Percentiles rank a stretch among this genome's conserved stretches.
These are phyloP conservation scores for Zygosaccharomyces sapae DNA, from an alignment of 1,139 yeast genomes.

Conservation along the genomic window DNA sequence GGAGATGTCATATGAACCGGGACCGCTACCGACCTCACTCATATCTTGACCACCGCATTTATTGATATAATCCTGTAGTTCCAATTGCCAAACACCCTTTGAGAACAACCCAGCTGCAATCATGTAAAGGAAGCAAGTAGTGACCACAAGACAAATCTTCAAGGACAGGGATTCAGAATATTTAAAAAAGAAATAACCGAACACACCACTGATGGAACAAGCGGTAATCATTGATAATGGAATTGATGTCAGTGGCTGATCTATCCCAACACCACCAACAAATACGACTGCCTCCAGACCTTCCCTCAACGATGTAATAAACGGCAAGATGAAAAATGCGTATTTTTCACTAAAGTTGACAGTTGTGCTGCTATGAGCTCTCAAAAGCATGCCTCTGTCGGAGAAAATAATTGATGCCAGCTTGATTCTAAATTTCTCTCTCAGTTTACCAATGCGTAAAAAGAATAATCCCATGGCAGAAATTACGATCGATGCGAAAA, in stretches of 20 bases:
- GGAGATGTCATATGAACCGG: conserved; percentile 84
- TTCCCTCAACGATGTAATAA: conserved; percentile 84
- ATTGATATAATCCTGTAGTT: conserved; percentile 61
- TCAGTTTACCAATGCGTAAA: conserved; percentile 84
- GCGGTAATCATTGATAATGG: conserved; percentile 81
- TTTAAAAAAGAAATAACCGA: conserved; percentile 67
- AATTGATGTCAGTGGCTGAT: conserved; percentile 69
- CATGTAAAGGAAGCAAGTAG: conserved; percentile 81
- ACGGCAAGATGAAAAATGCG: conserved; percentile 74
- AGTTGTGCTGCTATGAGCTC: conserved; percentile 19
- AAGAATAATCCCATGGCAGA: conserved; percentile 90
- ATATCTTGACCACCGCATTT: conserved; percentile 79
- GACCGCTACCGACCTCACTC: conserved; percentile 86
- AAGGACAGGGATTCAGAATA: conserved; percentile 76
- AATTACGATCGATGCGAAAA: conserved; percentile 78
- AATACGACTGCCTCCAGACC: conserved; percentile 91
- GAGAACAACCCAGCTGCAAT: conserved; percentile 89
- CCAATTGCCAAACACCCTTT: conserved; percentile 86
- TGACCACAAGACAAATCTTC: conserved; percentile 72
- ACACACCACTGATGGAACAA: conserved; percentile 56
- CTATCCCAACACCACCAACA: conserved; percentile 82
- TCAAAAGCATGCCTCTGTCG: conserved; percentile 21
- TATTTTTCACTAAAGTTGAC: conserved; percentile 52
- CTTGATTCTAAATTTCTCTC: conserved; percentile 88
- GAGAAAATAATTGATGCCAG: conserved; percentile 68